Base-by-base conservation (phyloP, 805 yeast genomes). In the Monosporozyma aquatica region DNA sequence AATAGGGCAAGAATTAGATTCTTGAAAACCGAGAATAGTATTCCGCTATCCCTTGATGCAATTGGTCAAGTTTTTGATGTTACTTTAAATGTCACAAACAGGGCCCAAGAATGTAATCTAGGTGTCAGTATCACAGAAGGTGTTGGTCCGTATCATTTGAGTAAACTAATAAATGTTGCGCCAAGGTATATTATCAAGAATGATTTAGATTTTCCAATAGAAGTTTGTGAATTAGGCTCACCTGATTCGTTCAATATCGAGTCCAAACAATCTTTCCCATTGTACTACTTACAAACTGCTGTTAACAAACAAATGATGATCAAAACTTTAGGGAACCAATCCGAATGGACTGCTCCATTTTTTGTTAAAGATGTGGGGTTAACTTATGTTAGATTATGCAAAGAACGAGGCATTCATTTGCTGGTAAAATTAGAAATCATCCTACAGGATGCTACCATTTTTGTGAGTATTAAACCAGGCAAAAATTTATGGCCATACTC, bases 401-500 rank as follows among this genome's bases (percentile, higher is more conserved):
- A 76, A 43, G 76, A 72, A 23, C 72, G 72, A n/a, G 65, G 73
- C 11, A 85, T 85, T 0, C 94, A 85, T 54, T 68, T 73, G 21
- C 67, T 92, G 30, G 62, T 87, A 26, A 79, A 83, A 55, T 74
- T 86, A 23, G 89, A 82, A 44, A 75, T 87, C 21, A 58, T 81
- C 27, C 67, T 87, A n/a, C 95, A 89, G 47, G 75, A 77, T 35
- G 87, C 95, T 0, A 77, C 95, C 0, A 66, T 94, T 15, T 89
- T 87, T 54, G 72, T 92, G 37, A 81, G 80, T 49, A 60, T 90
- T 28, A 74, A 73, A 33, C 79, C 79, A 55, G 92, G 95, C 2
- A 75, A 76, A 27, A 73, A 78, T 46, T 69, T 72, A 45, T 92
- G 99, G 99, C 99, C 98, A 10, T 92, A 67, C 58, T 85, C 96